Evolutionary conservation across 2,329 filamentous ascomycete species (phyloP), one percentile per base, ranked within the genome.

Genomic region (Sclerotinia subarctica): DNA sequence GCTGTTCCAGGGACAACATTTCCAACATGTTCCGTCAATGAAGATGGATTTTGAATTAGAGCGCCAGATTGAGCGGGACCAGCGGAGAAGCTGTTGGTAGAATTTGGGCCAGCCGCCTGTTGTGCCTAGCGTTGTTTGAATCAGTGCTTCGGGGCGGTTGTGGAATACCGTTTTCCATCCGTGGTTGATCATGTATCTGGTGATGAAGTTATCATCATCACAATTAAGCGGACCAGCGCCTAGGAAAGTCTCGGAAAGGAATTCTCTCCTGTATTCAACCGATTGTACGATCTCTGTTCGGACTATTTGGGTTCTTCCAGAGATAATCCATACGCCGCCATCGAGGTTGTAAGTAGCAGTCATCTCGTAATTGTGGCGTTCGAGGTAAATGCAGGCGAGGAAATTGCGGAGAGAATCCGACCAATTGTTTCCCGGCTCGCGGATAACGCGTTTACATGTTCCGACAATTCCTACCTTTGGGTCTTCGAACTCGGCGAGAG

Each of bases 191-290:
- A 83, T 79, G 69, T 81, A 85, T 15, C 87, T 79, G 0, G 86
- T 89, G 47, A 85, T 78, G 72, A 83, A 88, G 75, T 89, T 89
- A 78, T 90, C 87, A 68, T 89, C 86, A 69, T 89, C 87, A 0
- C 80, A 79, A 26, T 83, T 81, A 2, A 88, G 75, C 0, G 83
- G 82, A 0, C 80, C 80, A 0, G 82, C 77, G 0, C 75, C 57
- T 67, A 82, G 79, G 78, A 84, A 86, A 68, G 82, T 80, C 72
- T 89, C 86, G 60, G 83, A 79, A 1, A 77, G 74, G 74, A 84
- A 88, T 0, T 71, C 74, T 0, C 73, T 26, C 5, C 81, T 75
- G 71, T 87, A 86, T 0, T 78, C 74, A 0, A 72, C 42, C n/a
- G 79, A 73, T 17, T 80, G 74, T 3, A 89, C 74, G 63, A 89